Conservation (phyloP, 805 yeast genomes). For the Kodamaea jinghongensis region DNA sequence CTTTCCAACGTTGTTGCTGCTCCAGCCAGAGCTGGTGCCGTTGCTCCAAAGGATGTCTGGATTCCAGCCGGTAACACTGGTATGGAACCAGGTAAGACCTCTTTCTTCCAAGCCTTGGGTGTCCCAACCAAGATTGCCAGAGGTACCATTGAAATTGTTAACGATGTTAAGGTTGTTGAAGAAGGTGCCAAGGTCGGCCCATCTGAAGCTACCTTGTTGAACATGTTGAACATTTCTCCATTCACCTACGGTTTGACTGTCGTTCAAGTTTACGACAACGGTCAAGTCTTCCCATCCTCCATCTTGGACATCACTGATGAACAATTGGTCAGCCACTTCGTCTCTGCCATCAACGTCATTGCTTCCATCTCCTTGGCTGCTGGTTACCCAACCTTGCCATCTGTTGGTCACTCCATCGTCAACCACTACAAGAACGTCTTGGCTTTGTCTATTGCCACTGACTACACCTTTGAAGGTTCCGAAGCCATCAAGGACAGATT, state of each 20-base stretch:
- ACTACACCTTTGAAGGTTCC: constrained; percentile 98
- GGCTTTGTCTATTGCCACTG: constrained; percentile 97
- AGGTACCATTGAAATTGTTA: constrained; percentile 99
- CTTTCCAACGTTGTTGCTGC: constrained; percentile 97
- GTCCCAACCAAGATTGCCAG: constrained; percentile 99
- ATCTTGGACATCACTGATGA: constrained; percentile 98
- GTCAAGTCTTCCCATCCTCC: constrained; percentile 95
- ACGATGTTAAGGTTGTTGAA: constrained; percentile 93
- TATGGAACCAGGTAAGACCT: constrained; percentile 99
- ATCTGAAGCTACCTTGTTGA: constrained; percentile 97
- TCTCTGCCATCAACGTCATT: constrained; percentile 87
- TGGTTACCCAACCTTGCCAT: constrained; percentile 99
- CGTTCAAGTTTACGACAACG: constrained; percentile 96
- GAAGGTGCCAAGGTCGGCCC: constrained; percentile 92
- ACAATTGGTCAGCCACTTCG: constrained; percentile 89
- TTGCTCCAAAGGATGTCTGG: constrained; percentile 97
- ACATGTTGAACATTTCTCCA: constrained; percentile 99
- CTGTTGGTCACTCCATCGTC: constrained; percentile 97
- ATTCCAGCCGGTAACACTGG: constrained; percentile 99
- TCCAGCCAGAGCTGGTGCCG: constrained; percentile 99
- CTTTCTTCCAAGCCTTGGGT: constrained; percentile 99
- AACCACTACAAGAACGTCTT: constrained; percentile 99
- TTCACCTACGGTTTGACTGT: constrained; percentile 98
- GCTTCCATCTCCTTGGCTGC: constrained; percentile 96
- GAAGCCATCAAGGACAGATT: constrained; percentile 99